A percentile compares a stretch with the other conserved stretches of the same genome.
These are phyloP conservation scores for Trichoderma koningii DNA, from an alignment of 2,329 filamentous ascomycete genomes.

Conservation along the genomic window DNA sequence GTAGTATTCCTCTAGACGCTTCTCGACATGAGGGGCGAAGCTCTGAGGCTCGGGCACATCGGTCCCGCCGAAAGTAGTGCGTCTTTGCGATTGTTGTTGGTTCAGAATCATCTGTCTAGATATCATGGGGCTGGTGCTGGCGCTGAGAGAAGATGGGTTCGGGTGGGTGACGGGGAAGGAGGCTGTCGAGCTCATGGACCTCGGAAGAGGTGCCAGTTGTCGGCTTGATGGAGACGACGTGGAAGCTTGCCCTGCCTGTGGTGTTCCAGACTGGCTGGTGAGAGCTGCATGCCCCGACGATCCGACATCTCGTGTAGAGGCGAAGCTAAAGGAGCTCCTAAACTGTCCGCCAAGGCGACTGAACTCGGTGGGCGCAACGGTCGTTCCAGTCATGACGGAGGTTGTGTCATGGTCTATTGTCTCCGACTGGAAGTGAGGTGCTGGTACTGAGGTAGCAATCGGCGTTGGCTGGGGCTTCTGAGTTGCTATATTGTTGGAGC, in stretches of 20 bases:
- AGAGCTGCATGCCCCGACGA: constrained; percentile 26
- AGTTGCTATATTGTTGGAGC: constrained; percentile 56
- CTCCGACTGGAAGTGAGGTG: constrained; percentile 31
- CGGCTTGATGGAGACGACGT: constrained; percentile 33
- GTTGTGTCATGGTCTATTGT: constrained; percentile 32
- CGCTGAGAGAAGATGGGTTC: constrained; percentile 30
- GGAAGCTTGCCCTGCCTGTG: constrained; percentile 27
- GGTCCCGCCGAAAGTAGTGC: constrained; percentile 43
- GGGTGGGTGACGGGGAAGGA: constrained; percentile 33
- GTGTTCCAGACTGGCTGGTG: constrained; percentile 32
- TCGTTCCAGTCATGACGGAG: constrained; percentile 41
- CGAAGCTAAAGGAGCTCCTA: constrained; percentile 5
- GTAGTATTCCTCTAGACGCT: constrained; percentile 57
- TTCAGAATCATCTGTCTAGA: constrained; percentile 49
- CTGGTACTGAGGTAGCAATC: constrained; percentile 33
- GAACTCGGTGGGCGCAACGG: constrained; percentile 38
- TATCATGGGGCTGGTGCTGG: constrained; percentile 34
- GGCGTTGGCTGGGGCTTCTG: constrained; percentile 35
- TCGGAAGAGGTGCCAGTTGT: constrained; percentile 29
- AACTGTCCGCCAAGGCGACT: constrained; percentile 25
- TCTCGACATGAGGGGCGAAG: constrained; percentile 53
- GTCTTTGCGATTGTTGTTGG: constrained; percentile 46
- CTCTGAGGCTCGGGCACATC: constrained; percentile 47
- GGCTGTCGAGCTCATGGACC: constrained; percentile 32
- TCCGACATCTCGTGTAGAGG: background rate